Conservation (phyloP, 176 grass and related monocot species). For the Triticum monococcum region DNA sequence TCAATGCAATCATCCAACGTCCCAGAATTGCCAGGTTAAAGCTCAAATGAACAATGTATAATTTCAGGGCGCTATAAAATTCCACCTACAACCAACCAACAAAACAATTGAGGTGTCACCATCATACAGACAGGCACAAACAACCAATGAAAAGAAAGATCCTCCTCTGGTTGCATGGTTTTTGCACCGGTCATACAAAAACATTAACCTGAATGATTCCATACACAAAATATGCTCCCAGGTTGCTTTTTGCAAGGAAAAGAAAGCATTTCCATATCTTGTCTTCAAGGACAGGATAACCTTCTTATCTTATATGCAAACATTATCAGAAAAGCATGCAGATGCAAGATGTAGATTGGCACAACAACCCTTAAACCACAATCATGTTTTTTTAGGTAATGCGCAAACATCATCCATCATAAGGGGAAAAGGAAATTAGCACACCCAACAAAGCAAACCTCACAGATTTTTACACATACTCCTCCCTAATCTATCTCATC, state of each 20-base stretch:
- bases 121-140: background rate
- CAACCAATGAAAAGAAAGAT: background rate
- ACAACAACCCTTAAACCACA: background rate
- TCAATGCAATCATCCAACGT: too few species aligned
- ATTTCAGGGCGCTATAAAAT: background rate
- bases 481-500: slow-evolving; percentile 44
- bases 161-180: background rate
- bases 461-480: slow-evolving; percentile 37
- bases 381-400: background rate
- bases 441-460: background rate
- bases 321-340: background rate
- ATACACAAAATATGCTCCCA: background rate
- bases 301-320: background rate
- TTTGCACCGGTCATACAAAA: background rate
- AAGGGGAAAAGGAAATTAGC: slow-evolving; percentile 12
- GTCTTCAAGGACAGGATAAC: background rate
- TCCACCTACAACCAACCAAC: background rate
- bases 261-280: background rate
- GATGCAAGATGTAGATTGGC: background rate
- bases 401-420: background rate
- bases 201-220: background rate
- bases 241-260: background rate
- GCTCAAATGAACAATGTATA: background rate
- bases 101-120: background rate
- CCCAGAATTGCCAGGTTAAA: too few species aligned